Evolutionary conservation across 2,329 filamentous ascomycete species (phyloP).

Genomic region (Fusarium domesticum): DNA sequence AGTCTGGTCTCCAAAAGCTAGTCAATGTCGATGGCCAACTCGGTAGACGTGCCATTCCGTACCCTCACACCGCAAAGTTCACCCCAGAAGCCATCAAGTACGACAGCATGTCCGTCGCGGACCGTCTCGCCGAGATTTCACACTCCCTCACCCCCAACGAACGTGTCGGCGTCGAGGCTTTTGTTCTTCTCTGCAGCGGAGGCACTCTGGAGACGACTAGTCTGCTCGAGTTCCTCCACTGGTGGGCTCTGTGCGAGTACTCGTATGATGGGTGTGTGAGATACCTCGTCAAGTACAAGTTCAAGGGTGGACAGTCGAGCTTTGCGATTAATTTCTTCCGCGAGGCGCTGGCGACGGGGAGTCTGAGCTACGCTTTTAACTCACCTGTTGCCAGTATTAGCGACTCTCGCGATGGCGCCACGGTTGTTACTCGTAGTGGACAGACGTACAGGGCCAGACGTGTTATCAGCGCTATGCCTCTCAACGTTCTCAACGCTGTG

Average conservation of each 20-base stretch:
- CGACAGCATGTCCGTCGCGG: slow-evolving; percentile 40
- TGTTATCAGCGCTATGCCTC: slow-evolving; percentile 42
- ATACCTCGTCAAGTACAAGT: slow-evolving; percentile 42
- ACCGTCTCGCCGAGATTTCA: slow-evolving; percentile 42
- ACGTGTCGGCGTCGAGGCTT: slow-evolving; percentile 38
- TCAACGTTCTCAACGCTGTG: slow-evolving; percentile 43
- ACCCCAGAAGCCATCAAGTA: slow-evolving; percentile 35
- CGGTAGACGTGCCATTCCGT: slow-evolving; percentile 39
- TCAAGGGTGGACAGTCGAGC: slow-evolving; percentile 42
- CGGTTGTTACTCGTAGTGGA: slow-evolving; percentile 34
- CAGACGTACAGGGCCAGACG: slow-evolving; percentile 28
- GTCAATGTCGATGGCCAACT: slow-evolving; percentile 44
- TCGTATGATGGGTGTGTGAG: slow-evolving; percentile 39
- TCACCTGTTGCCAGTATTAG: slow-evolving; percentile 35
- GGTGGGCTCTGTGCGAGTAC: slow-evolving; percentile 45
- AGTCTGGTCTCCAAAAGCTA: slow-evolving; percentile 39
- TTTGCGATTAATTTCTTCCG: slow-evolving; percentile 45
- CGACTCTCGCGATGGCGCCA: slow-evolving; percentile 29
- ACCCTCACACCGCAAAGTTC: slow-evolving; percentile 37
- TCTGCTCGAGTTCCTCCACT: slow-evolving; percentile 48
- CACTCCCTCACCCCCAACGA: slow-evolving; percentile 41
- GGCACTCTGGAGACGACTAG: slow-evolving; percentile 41
- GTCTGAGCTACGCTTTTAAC: slow-evolving; percentile 41
- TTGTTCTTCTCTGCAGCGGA: slow-evolving; percentile 43
- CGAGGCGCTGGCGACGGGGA: slow-evolving; percentile 39